These are phyloP conservation scores for Miscanthus lutarioriparius DNA, from an alignment of 176 grass and related monocot genomes.

Conservation along the genomic window DNA sequence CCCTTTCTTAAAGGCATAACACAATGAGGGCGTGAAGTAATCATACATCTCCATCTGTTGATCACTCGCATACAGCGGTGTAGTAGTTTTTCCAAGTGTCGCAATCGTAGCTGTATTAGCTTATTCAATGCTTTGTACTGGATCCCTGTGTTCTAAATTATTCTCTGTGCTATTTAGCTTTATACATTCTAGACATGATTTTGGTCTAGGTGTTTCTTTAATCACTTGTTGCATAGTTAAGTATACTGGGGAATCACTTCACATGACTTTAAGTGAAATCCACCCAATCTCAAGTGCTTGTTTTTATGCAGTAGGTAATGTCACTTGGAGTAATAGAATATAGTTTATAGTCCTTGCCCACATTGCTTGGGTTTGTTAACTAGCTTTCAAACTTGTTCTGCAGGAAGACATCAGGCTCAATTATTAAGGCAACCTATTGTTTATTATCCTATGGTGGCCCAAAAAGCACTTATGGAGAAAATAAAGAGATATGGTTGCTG, in stretches of 20 bases:
- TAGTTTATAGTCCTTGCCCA: slow-evolving; percentile 59
- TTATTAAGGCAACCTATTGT: slow-evolving; percentile 66
- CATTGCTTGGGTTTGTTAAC: slow-evolving; percentile 82
- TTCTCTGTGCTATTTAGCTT: slow-evolving; percentile 39
- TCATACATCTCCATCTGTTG: slow-evolving; percentile 57
- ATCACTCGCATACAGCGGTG: slow-evolving; percentile 44
- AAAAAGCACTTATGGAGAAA: slow-evolving; percentile 57
- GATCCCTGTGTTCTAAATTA: slow-evolving; percentile 48
- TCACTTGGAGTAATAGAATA: slow-evolving; percentile 70
- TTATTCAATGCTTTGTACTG: slow-evolving; percentile 48
- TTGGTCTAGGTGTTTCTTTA: slow-evolving; percentile 71
- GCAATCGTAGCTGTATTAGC: slow-evolving; percentile 44
- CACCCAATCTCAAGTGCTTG: slow-evolving; percentile 81
- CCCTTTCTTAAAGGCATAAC: slow-evolving; percentile 57
- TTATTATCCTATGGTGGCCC: slow-evolving; percentile 54
- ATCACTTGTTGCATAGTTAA: slow-evolving; percentile 50
- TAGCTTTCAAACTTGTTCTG: slow-evolving; percentile 70
- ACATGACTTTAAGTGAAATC: slow-evolving; percentile 99
- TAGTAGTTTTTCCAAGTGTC: slow-evolving; percentile 57
- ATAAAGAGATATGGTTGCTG: slow-evolving; percentile 57
- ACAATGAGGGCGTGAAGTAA: slow-evolving; percentile 52
- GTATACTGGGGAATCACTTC: slow-evolving; percentile 81
- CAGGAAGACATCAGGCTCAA: slow-evolving; percentile 73
- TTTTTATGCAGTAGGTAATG: slow-evolving; percentile 94
- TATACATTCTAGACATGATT: slow-evolving; percentile 73